Evolutionary conservation across 805 yeast species (phyloP), one percentile per base, ranked within the genome.

Genomic region (Candida easanensis): DNA sequence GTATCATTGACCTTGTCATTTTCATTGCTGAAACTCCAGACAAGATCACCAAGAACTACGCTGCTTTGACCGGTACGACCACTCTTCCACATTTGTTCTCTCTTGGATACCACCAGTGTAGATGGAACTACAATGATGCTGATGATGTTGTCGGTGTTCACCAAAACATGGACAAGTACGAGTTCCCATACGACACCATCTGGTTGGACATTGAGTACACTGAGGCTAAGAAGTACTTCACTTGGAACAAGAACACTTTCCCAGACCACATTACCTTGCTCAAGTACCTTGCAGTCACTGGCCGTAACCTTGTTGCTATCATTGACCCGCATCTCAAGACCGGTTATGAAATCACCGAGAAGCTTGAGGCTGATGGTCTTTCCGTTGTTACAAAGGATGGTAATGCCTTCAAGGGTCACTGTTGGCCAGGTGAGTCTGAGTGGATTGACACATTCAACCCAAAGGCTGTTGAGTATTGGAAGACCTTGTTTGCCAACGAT

Each of bases 141-240:
- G 72, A 73, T 10, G 99, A 93, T 63, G 91, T 93, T 1, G 63
- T 88, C n/a, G 79, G 72, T 7, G 84, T 93, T 13, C 75, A 76
- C 50, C 60, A 70, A 2, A 73, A 78, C 43, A 83, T 93, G 74
- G 98, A 91, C 61, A 69, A 74, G 46, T 60, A 77, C 54, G 76
- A 70, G 34, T 80, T 93, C 45, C 97, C 98, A 2, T 86, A 82
- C 60, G 99, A 93, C 61, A 80, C 84, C 13, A 84, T 93, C 39
- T 93, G 99, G 99, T 73, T 93, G 31, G 98, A 93, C 63, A 77
- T 93, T 37, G 99, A 91, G 60, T 93, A 93, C 64, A 79, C 97
- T 0, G 91, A 87, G 49, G 69, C 75, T 18, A 88, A 85, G 62
- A 84, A 88, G 65, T 93, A 88, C 62, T 93, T 93, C 63, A 89